A percentile compares a stretch with the other conserved stretches of the same genome.
phyloP scores from a whole-genome alignment of 352 stramenopile genomes.

The Pythium insidiosum region DNA sequence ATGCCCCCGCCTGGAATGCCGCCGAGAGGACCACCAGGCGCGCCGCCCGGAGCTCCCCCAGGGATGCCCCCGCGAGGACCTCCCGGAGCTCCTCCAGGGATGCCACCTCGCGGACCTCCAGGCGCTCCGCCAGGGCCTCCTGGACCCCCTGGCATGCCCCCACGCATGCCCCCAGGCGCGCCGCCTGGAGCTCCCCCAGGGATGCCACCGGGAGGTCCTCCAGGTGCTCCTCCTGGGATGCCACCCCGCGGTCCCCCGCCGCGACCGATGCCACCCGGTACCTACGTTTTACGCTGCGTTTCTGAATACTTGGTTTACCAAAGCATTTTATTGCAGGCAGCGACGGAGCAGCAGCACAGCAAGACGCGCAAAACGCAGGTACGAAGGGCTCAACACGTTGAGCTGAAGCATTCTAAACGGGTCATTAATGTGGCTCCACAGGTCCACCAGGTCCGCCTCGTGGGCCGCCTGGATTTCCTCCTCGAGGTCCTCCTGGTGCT shows the following conservation, averaged over 20 bases:
- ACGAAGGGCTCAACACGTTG: too few relatives aligned
- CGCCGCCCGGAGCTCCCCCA: constrained; percentile 1
- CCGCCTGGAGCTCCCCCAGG: constrained; percentile 9
- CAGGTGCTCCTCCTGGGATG: constrained; percentile 10
- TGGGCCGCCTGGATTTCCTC: constrained; percentile 21
- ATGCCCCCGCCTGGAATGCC: not conserved
- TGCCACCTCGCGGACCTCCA: constrained; percentile 3
- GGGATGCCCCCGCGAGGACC: constrained; percentile 1
- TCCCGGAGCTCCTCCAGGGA: constrained; percentile 1
- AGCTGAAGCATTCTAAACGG: too few relatives aligned
- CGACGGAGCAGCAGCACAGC: too few relatives aligned
- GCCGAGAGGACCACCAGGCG: constrained; percentile 1
- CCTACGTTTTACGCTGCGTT: too few relatives aligned
- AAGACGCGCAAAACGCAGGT: too few relatives aligned
- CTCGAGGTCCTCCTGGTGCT: constrained; percentile 20
- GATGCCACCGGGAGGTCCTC: constrained; percentile 10
- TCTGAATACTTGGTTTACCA: too few relatives aligned
- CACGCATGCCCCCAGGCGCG: constrained; percentile 1
- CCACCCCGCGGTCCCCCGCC: too few relatives aligned
- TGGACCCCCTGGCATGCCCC: constrained; percentile 9
- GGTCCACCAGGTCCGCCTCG: constrained; percentile 18
- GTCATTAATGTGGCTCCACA: constrained; percentile 1
- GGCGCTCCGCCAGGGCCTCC: constrained; percentile 1
- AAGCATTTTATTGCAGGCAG: too few relatives aligned
- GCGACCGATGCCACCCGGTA: constrained; percentile 13